Base-by-base conservation (phyloP, 768 basidiomycete species). In the Lactarius trivialis region DNA sequence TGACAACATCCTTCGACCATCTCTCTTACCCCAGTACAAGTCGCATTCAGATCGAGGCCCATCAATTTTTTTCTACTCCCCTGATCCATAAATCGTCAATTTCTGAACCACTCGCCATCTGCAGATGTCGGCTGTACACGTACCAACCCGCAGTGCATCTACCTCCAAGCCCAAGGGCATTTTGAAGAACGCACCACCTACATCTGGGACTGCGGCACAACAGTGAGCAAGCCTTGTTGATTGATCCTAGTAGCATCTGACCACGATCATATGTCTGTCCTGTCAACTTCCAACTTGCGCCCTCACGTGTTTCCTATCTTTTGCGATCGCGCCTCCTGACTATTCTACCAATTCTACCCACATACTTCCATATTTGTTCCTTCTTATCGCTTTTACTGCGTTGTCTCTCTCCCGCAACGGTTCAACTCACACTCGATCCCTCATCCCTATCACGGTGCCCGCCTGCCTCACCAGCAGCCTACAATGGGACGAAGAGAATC, bases 401-500 rank as follows among this genome's bases (percentile, higher is more conserved):
- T 15, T 36, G 7, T 45, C 37, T 9, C 2, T 24, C 24, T 53
- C 30, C 30, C 26, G 51, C 56, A 11, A 24, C 26, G 34, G 37
- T 14, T 41, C 24, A 12, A 21, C n/a, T 8, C 26, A 49, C 45
- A 33, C 32, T 21, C 30, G 5, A 45, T 15, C 39, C 39, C 0
- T 63, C 36, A n/a, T 55, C 21, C 8, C 12, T 24, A 12, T 30
- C 28, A 6, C 4, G 12, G 4, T 11, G 21, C 6, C 5, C 53
- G n/a, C n/a, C n/a, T n/a, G n/a, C n/a, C n/a, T n/a, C n/a, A n/a
- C n/a, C 80, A 48, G 81, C 67, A 94, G 86, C 68, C 71, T 97
- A 70, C 90, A 91, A 71, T 98, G 94, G 94, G 95, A 98, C 71
- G 94, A 98, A 70, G 91, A 85, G 72, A 98, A 97, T 71, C 80